Evolutionary conservation across 129 eudicot species (phyloP).

Genomic region (Logfia minima): DNA sequence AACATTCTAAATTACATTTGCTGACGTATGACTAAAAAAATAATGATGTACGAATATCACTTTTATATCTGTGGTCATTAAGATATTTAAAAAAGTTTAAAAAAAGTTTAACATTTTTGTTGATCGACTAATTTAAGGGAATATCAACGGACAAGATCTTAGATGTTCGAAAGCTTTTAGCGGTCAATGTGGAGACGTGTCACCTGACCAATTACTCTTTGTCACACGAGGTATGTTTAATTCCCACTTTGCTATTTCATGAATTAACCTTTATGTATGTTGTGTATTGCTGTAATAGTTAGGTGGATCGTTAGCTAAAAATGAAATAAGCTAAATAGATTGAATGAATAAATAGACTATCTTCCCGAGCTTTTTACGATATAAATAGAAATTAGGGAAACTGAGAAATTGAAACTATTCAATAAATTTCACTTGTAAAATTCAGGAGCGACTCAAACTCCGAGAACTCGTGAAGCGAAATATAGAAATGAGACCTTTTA

Average conservation of each 20-base stretch:
- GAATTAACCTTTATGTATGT: too few species aligned
- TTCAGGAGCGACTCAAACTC: too few species aligned
- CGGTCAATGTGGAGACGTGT: constrained; percentile 79
- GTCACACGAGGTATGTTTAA: constrained; percentile 69
- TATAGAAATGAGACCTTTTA: too few species aligned
- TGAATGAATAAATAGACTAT: too few species aligned
- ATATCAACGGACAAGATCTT: constrained; percentile 91
- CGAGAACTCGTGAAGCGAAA: too few species aligned
- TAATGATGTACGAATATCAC: background rate
- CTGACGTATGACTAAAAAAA: too few species aligned
- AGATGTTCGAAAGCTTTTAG: constrained; percentile 80
- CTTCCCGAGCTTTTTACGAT: too few species aligned
- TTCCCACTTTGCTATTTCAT: background rate
- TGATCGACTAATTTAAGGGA: constrained; percentile 46
- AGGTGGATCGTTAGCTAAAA: background rate
- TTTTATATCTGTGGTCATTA: background rate
- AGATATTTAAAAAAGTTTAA: background rate
- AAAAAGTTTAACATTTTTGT: background rate
- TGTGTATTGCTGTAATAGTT: too few species aligned
- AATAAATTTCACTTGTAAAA: too few species aligned
- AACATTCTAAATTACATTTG: too few species aligned
- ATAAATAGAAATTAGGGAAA: too few species aligned
- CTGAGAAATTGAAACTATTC: too few species aligned
- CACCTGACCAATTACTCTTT: constrained; percentile 82
- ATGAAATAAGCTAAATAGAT: background rate